Evolutionary conservation across 331 rosid genomes (phyloP), one percentile per base, ranked within the genome.

Genomic region (Spiraea crenata): DNA sequence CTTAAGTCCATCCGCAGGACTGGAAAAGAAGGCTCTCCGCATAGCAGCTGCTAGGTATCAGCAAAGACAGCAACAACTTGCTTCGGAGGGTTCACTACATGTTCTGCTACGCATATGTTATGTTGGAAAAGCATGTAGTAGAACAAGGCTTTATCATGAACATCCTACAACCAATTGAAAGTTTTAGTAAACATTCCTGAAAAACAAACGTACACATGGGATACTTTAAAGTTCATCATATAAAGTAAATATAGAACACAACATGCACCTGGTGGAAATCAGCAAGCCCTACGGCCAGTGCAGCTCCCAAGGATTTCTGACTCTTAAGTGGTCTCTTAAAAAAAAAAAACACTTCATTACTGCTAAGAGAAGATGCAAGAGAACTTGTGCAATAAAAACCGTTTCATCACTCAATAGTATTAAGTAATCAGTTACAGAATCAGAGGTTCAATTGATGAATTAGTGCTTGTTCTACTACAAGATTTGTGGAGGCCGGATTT

Each of bases 31-130:
- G 31, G 31, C 31, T 25, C 31, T 25, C 2, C 2, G 31, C 31
- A 25, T 25, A 25, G 31, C 31, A 25, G 31, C 31, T 25, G 31
- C 75, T 91, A 97, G 55, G 96, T 87, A 76, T 95, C 98, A 55
- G 98, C 97, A 83, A 95, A 95, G 58, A 95, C 99, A 11, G 97
- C 91, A 79, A 95, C 96, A 52, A 96, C 99, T 88, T 91, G 99
- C 84, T 95, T 95, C 69, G 99, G 93, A 71, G 99, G 99, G 82
- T 89, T 87, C 47, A 95, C 99, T 74, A 91, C 96, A 57, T 71
- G 87, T 78, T 95, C 90, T 62, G 96, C 99, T 50, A 86, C 91
- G n/a, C 91, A 77, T 65, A 80, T 89, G 11, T 91, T 76, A 75
- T 88, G 77, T 73, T 87, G 93, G 83, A 95, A 81, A 84, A 95